phyloP scores from a whole-genome alignment of 2,329 filamentous ascomycete genomes.

The Exophiala spinifera region DNA sequence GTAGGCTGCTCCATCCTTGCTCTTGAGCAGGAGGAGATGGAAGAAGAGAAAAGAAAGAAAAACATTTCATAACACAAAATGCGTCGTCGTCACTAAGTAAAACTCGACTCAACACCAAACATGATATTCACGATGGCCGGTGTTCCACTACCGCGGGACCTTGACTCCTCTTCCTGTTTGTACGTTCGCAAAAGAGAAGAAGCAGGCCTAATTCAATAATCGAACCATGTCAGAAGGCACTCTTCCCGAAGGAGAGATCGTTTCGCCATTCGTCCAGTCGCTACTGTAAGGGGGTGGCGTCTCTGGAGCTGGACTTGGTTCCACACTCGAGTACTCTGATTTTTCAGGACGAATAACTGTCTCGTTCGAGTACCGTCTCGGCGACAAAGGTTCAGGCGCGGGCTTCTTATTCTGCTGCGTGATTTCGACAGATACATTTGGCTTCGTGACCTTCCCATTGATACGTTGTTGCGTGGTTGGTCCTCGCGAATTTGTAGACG shows the following conservation, averaged over 20 bases:
- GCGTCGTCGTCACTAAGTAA: too few species aligned
- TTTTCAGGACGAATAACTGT: conserved; percentile 6
- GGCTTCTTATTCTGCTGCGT: conserved; percentile 16
- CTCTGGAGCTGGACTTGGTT: conserved; percentile 23
- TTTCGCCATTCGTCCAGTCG: conserved; percentile 21
- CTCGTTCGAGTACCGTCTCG: conserved; percentile 22
- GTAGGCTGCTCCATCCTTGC: too few species aligned
- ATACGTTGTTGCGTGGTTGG: conserved; percentile 11
- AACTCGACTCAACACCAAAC: too few species aligned
- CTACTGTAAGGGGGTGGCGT: conserved; percentile 15
- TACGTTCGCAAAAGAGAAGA: not conserved
- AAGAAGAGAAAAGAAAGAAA: too few species aligned
- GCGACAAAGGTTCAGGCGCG: conserved; percentile 19
- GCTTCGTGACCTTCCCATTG: conserved; percentile 23
- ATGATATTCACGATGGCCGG: too few species aligned
- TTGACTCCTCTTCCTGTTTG: too few species aligned
- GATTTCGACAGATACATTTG: conserved; percentile 6
- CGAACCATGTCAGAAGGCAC: conserved; percentile 26
- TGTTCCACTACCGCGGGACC: not conserved
- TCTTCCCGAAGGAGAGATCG: conserved; percentile 25
- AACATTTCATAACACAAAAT: too few species aligned
- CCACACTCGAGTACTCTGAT: conserved; percentile 19
- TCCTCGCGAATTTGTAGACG: conserved; percentile 5
- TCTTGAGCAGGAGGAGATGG: too few species aligned
- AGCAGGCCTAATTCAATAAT: conserved; percentile 20